A percentile compares a stretch with the other conserved stretches of the same genome.
phyloP scores from a whole-genome alignment of 495 filamentous ascomycete genomes.

The Neurospora africana region DNA sequence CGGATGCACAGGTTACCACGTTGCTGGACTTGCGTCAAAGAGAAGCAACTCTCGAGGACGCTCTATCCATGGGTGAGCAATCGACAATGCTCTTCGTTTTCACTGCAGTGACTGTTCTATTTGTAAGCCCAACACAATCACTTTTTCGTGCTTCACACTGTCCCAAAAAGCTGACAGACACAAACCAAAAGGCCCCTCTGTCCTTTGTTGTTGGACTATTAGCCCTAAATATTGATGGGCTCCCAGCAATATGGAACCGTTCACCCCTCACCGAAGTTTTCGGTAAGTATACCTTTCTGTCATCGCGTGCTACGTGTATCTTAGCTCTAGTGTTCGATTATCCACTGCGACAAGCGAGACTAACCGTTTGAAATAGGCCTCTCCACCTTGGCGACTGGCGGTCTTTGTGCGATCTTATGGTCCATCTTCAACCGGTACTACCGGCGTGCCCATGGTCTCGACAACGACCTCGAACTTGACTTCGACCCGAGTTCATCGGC shows the following conservation, averaged over 20 bases:
- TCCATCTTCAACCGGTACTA: constrained; percentile 1
- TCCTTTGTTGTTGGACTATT: constrained; percentile 6
- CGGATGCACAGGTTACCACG: background rate
- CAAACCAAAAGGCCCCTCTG: constrained; percentile 1
- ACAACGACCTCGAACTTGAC: background rate
- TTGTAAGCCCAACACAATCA: background rate
- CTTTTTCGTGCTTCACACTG: background rate
- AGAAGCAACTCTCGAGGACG: constrained; percentile 4
- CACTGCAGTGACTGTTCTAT: constrained; percentile 4
- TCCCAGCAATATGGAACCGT: background rate
- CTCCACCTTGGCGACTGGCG: constrained; percentile 2
- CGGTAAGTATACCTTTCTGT: background rate
- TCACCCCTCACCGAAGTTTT: constrained; percentile 3
- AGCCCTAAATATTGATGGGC: background rate
- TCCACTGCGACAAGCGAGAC: background rate
- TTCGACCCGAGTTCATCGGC: background rate
- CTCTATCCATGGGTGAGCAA: constrained; percentile 4
- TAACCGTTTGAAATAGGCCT: background rate
- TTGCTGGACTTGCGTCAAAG: constrained; percentile 2
- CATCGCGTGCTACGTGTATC: background rate
- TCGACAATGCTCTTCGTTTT: constrained; percentile 8
- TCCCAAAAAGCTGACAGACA: background rate
- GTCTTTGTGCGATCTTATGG: constrained; percentile 4
- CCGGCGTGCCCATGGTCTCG: background rate
- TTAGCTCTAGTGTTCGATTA: background rate